These are phyloP conservation scores for Trichoderma endophyticum DNA, from an alignment of 2,329 filamentous ascomycete species.

Conservation along the genomic window DNA sequence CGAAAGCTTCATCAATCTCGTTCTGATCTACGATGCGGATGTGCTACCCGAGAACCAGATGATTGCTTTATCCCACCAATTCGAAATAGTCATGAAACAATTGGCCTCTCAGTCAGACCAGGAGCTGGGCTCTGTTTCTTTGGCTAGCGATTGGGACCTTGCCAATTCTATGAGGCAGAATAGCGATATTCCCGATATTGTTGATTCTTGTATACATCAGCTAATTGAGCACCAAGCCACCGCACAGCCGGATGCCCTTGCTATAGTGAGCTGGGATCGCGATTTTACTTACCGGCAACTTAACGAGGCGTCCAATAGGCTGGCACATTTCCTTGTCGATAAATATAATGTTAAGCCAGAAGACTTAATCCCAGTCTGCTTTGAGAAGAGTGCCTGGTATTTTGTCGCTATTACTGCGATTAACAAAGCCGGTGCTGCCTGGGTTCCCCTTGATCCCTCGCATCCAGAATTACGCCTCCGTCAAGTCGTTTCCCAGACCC, in stretches of 20 bases:
- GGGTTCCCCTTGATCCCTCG: constrained; percentile 22
- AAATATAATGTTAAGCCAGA: not conserved
- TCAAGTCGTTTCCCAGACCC: constrained; percentile 16
- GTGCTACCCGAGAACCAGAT: constrained; percentile 4
- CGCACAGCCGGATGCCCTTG: constrained; percentile 8
- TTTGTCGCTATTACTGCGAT: constrained; percentile 22
- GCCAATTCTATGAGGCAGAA: constrained; percentile 3
- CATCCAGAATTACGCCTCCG: constrained; percentile 18
- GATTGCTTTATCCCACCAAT: constrained; percentile 10
- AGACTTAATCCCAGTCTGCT: constrained; percentile 27
- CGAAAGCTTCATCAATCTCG: constrained; percentile 1
- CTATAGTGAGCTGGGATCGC: constrained; percentile 21
- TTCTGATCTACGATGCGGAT: not conserved
- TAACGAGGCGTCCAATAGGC: constrained; percentile 4
- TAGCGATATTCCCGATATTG: constrained; percentile 1
- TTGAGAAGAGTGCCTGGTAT: constrained; percentile 29
- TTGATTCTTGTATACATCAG: constrained; percentile 17
- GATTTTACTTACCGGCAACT: constrained; percentile 15
- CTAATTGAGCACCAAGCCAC: constrained; percentile 11
- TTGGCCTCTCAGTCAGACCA: not conserved
- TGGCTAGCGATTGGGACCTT: constrained; percentile 8
- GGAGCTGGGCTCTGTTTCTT: not conserved
- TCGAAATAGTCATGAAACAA: constrained; percentile 6
- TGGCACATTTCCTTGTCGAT: constrained; percentile 13
- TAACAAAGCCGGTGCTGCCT: constrained; percentile 23